Conservation (phyloP, 495 filamentous ascomycete species). For the Alectoria sarmentosa region DNA sequence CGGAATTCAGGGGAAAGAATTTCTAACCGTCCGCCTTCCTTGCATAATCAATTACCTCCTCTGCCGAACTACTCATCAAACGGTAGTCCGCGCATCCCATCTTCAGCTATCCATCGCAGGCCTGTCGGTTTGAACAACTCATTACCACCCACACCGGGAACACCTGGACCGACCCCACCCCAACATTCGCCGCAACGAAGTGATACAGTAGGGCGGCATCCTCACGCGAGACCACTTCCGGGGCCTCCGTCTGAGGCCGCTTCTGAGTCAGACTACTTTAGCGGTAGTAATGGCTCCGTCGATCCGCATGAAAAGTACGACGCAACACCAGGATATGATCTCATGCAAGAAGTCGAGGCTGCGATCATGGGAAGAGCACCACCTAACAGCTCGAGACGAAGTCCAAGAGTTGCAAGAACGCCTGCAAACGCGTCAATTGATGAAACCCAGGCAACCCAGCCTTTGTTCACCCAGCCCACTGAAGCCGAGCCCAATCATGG, state of each 20-base stretch:
- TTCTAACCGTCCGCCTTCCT: conserved; percentile 15
- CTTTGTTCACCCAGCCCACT: conserved; percentile 19
- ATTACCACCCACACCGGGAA: conserved; percentile 34
- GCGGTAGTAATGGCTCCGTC: conserved; percentile 24
- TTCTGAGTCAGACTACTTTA: conserved; percentile 27
- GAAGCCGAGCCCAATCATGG: conserved; percentile 37
- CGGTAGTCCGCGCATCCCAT: conserved; percentile 26
- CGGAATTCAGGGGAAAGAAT: conserved; percentile 15
- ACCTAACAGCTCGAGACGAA: conserved; percentile 28
- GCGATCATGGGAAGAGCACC: conserved; percentile 35
- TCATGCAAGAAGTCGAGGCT: conserved; percentile 44
- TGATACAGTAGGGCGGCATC: conserved; percentile 50
- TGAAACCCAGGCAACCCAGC: conserved; percentile 22
- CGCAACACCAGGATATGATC: conserved; percentile 32
- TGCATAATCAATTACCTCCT: conserved; percentile 21
- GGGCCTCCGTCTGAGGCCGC: conserved; percentile 46
- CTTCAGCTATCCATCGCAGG: conserved; percentile 34
- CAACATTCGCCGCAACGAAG: conserved; percentile 43
- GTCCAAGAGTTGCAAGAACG: conserved; percentile 26
- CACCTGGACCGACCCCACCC: conserved; percentile 36
- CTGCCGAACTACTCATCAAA: conserved; percentile 16
- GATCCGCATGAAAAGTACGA: conserved; percentile 17
- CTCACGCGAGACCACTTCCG: conserved; percentile 54
- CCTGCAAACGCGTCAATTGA: conserved; percentile 25
- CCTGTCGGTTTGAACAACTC: conserved; percentile 31